Evolutionary conservation across 257 asterid species (phyloP).

Genomic region (Solanum pimpinellifolium): DNA sequence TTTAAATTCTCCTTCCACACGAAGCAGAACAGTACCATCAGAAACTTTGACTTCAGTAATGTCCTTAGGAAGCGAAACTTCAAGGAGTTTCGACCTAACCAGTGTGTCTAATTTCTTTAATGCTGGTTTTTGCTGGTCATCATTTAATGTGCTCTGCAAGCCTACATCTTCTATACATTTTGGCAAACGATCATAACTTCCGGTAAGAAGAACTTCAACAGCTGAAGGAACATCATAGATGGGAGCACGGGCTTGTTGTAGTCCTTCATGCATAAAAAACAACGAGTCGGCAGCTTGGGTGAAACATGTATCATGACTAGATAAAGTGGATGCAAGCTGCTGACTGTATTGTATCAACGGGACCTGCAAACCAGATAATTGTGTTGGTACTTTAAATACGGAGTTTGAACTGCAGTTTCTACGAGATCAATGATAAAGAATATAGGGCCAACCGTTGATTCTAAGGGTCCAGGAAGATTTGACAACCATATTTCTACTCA

Average conservation of each 20-base stretch:
- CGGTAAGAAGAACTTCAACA: slow-evolving; percentile 75
- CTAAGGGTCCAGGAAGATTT: not conserved
- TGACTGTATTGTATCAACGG: slow-evolving; percentile 88
- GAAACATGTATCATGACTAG: slow-evolving; percentile 95
- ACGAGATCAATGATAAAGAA: not conserved
- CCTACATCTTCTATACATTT: slow-evolving; percentile 92
- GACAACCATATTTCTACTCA: not conserved
- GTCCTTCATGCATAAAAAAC: slow-evolving; percentile 98
- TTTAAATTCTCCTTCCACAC: slow-evolving; percentile 91
- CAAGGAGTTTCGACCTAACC: slow-evolving; percentile 83
- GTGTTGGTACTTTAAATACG: not conserved
- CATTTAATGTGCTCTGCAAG: slow-evolving; percentile 51
- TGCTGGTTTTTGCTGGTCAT: slow-evolving; percentile 71
- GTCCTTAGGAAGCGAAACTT: slow-evolving; percentile 78
- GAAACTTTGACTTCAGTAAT: slow-evolving; percentile 57
- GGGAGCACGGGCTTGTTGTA: slow-evolving; percentile 99
- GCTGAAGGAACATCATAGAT: slow-evolving; percentile 96
- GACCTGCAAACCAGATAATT: slow-evolving; percentile 49
- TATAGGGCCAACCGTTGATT: not conserved
- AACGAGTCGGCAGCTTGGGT: slow-evolving; percentile 97
- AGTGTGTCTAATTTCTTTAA: slow-evolving; percentile 73
- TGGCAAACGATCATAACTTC: slow-evolving; percentile 77
- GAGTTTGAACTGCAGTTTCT: not conserved
- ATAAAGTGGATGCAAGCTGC: slow-evolving; percentile 79
- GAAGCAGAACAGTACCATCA: slow-evolving; percentile 82